Base-by-base conservation (phyloP, 805 yeast genomes). In the Tetrapisispora nanseiensis region DNA sequence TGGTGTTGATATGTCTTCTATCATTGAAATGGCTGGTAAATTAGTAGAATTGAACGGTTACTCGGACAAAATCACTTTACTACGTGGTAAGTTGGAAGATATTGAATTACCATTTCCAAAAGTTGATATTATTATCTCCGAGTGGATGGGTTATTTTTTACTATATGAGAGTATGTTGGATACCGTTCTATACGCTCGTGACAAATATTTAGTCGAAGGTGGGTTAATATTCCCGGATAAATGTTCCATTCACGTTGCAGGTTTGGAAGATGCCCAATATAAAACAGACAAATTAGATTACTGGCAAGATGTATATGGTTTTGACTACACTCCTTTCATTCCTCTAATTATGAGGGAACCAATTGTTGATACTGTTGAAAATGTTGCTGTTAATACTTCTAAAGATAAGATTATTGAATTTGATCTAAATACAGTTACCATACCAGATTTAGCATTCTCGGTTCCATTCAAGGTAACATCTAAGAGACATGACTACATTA, bases 111-210 rank as follows among this genome's bases (percentile, higher is more conserved):
- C 97, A 31, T 89, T 74, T 51, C 78, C 79, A 43, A 71, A 83
- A 60, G 99, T 92, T 42, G 99, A 92, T 62, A 90, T 92, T 54
- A 92, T 92, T 51, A 80, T 92, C 46, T 80, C 92, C 49, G 99
- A 92, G 66, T 92, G 99, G 99, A 92, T 92, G 99, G 99, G 99
- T 15, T 92, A 92, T 65, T 92, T 92, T 58, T 66, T 94, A 52
- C 72, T 94, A 43, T 92, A 90, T 62, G 99, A 92, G 72, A 85
- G 95, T 47, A 92, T 92, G 99, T 74, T 92, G 62, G 97, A 92
- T 65, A 86, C 97, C 22, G 98, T 92, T 22, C 69, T 92, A 51
- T 77, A 76, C 53, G 99, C 99, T 28, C 78, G 99, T 67, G 99
- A 92, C 67, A 78, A 74, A 61, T 94, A 87, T 64, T 70, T 85